Conservation (phyloP, 2,329 filamentous ascomycete genomes). For the Fusarium piperis region DNA sequence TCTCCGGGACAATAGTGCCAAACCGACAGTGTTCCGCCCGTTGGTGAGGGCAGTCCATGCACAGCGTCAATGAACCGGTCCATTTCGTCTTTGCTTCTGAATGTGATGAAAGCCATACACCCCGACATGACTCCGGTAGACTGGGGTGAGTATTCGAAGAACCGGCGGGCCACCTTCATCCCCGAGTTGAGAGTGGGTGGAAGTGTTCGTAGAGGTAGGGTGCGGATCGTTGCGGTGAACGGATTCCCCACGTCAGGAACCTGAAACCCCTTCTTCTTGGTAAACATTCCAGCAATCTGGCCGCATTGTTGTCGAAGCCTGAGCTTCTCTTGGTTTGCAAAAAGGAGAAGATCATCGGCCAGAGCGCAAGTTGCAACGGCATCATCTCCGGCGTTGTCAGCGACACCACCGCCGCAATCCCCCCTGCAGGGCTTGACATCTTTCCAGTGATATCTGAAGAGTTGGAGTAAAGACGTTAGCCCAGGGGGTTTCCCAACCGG, state of each 20-base stretch:
- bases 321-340: constrained; percentile 4
- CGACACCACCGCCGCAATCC: neutral
- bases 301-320: constrained; percentile 14
- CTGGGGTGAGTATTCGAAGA: neutral
- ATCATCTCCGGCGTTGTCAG: constrained; percentile 30
- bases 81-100: constrained; percentile 2
- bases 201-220: neutral
- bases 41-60: neutral
- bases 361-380: constrained; percentile 20
- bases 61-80: neutral
- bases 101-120: neutral
- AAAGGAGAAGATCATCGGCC: neutral
- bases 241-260: neutral
- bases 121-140: neutral
- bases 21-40: constrained; percentile 5
- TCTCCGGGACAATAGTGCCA: neutral
- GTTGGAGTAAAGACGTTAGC: neutral
- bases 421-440: neutral
- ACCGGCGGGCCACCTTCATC: constrained; percentile 10
- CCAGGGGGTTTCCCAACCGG: neutral
- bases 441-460: constrained; percentile 7
- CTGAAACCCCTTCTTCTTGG: neutral
- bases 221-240: constrained; percentile 5
- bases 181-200: constrained; percentile 1
- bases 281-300: neutral